These are phyloP conservation scores for Melocanna baccifera DNA, from an alignment of 176 grass and related monocot genomes.

Conservation along the genomic window DNA sequence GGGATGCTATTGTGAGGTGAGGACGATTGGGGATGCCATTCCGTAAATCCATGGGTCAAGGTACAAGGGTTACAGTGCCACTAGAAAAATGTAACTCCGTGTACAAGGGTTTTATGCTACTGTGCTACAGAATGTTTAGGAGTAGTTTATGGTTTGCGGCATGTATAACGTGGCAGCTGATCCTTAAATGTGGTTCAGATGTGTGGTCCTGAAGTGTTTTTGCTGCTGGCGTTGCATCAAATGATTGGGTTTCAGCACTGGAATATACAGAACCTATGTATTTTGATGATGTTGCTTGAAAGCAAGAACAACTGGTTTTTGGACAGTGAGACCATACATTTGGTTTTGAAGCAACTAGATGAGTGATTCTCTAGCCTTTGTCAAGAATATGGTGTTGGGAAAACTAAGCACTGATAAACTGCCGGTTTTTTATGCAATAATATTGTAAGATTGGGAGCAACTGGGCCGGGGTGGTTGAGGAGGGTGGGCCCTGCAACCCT, in stretches of 20 bases:
- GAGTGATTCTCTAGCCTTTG: background rate
- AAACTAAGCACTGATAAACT: background rate
- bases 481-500: background rate
- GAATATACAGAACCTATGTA: background rate
- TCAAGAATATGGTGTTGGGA: background rate
- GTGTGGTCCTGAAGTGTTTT: constrained; percentile 12
- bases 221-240: background rate
- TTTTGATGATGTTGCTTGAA: constrained; percentile 19
- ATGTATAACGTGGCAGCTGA: background rate
- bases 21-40: background rate
- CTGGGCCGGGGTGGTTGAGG: background rate
- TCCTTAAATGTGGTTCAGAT: background rate
- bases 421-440: background rate
- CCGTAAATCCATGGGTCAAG: background rate
- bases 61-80: background rate
- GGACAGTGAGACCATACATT: background rate
- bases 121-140: background rate
- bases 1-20: background rate
- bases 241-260: background rate
- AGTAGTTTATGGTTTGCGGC: background rate
- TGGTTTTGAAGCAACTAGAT: background rate
- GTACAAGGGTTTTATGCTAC: background rate
- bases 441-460: background rate
- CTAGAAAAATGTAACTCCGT: background rate
- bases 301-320: background rate